phyloP scores from a whole-genome alignment of 768 basidiomycete species.

The Gelatoporia subvermispora region DNA sequence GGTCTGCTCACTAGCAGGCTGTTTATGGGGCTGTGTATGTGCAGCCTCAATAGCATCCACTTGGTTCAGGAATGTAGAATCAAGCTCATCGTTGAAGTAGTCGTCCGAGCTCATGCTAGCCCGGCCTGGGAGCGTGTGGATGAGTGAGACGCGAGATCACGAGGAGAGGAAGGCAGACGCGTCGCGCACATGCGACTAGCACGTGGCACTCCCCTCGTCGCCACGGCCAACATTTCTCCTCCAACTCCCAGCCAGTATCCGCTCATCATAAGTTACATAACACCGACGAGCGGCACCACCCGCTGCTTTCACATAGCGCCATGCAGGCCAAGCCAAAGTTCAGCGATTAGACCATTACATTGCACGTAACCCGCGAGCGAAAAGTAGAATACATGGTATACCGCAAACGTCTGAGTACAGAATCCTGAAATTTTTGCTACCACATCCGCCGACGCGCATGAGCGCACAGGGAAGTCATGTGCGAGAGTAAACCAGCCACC shows the following conservation, averaged over 20 bases:
- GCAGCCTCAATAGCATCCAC: slow-evolving; percentile 71
- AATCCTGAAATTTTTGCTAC: too few relatives aligned
- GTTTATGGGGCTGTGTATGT: slow-evolving; percentile 26
- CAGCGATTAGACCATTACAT: too few relatives aligned
- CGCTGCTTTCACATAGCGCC: too few relatives aligned
- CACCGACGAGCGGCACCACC: too few relatives aligned
- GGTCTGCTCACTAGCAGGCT: slow-evolving; percentile 10
- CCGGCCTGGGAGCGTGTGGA: not conserved
- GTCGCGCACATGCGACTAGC: not conserved
- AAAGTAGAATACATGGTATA: too few relatives aligned
- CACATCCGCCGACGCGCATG: too few relatives aligned
- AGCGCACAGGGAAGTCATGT: too few relatives aligned
- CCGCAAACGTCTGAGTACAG: too few relatives aligned
- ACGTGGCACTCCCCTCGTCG: not conserved
- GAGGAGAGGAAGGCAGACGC: not conserved
- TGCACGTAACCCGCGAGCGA: too few relatives aligned
- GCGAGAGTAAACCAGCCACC: too few relatives aligned
- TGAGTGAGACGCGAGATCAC: not conserved
- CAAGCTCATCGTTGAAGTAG: slow-evolving; percentile 62
- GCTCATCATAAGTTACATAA: too few relatives aligned
- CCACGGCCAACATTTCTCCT: slow-evolving; percentile 7
- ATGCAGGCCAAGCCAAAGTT: too few relatives aligned
- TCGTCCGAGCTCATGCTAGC: slow-evolving; percentile 68
- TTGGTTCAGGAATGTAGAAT: slow-evolving; percentile 53
- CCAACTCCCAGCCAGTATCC: slow-evolving; percentile 9